Percentiles rank a stretch among this genome's conserved stretches.
Conservation (phyloP, 768 basidiomycete species). For the Leccinum arenicola region DNA sequence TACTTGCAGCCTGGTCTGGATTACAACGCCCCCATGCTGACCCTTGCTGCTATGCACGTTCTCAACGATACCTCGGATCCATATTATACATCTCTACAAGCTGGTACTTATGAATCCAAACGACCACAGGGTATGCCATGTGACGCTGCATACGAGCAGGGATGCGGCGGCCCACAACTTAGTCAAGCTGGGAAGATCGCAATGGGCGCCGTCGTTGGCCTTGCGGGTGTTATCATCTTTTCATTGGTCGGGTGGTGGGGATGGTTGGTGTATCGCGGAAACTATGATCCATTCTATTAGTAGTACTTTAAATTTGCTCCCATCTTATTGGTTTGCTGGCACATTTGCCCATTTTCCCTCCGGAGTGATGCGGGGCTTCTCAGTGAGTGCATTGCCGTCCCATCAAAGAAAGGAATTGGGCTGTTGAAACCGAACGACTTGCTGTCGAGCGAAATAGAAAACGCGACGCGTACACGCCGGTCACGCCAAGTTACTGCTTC, state of each 20-base stretch:
- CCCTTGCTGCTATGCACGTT: constrained; percentile 77
- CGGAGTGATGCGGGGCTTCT: too few relatives aligned
- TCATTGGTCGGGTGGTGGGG: constrained; percentile 39
- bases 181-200: constrained; percentile 62
- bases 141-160: constrained; percentile 61
- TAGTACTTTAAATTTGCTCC: constrained; percentile 1
- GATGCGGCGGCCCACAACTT: constrained; percentile 52
- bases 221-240: constrained; percentile 59
- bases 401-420: too few relatives aligned
- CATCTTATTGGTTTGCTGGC: background rate
- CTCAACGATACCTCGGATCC: constrained; percentile 68
- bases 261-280: constrained; percentile 28
- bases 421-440: too few relatives aligned
- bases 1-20: constrained; percentile 67
- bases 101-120: constrained; percentile 60
- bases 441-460: too few relatives aligned
- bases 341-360: background rate
- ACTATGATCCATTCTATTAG: constrained; percentile 24
- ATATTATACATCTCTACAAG: constrained; percentile 69
- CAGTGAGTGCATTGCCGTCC: too few relatives aligned
- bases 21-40: constrained; percentile 88
- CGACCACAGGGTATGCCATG: constrained; percentile 73
- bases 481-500: too few relatives aligned
- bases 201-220: constrained; percentile 61
- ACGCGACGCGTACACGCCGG: too few relatives aligned